Conservation (phyloP, 1,284 basidiomycete species). For the Ustilago shanxiensis region DNA sequence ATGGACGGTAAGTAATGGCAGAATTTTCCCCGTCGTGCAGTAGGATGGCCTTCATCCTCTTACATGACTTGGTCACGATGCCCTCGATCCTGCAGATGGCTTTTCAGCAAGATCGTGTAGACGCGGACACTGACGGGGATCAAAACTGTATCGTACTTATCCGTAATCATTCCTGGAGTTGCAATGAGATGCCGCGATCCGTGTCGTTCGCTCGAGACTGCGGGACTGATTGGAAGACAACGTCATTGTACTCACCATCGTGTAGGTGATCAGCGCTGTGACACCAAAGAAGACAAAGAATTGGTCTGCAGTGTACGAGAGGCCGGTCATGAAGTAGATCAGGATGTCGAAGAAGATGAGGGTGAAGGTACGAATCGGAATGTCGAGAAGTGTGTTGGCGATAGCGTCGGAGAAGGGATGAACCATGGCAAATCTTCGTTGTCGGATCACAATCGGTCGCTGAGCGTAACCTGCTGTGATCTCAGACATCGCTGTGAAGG, state of each 20-base stretch:
- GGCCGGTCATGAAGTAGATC: slow-evolving; percentile 64
- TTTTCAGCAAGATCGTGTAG: too few species aligned
- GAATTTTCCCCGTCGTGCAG: too few species aligned
- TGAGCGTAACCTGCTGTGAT: slow-evolving; percentile 56
- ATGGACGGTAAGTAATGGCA: too few species aligned
- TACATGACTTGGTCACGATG: too few species aligned
- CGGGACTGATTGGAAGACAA: too few species aligned
- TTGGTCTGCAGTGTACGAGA: slow-evolving; percentile 45
- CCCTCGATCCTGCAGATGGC: too few species aligned
- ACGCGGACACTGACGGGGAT: too few species aligned
- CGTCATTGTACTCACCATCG: slow-evolving; percentile 35
- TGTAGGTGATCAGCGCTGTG: slow-evolving; percentile 46
- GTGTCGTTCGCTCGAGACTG: too few species aligned
- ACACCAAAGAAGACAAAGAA: slow-evolving; percentile 61
- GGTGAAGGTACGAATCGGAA: slow-evolving; percentile 55
- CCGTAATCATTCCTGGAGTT: too few species aligned
- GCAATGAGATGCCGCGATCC: too few species aligned
- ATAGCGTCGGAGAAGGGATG: slow-evolving; percentile 59
- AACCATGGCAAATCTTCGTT: slow-evolving; percentile 57
- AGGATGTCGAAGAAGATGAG: slow-evolving; percentile 52
- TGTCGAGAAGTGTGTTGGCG: slow-evolving; percentile 59
- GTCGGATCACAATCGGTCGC: slow-evolving; percentile 63
- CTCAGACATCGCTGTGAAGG: slow-evolving; percentile 71
- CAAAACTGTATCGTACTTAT: too few species aligned
- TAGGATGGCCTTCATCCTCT: too few species aligned